These are phyloP conservation scores for Fusarium odoratissimum DNA, from an alignment of 2,329 filamentous ascomycete genomes.

Conservation along the genomic window DNA sequence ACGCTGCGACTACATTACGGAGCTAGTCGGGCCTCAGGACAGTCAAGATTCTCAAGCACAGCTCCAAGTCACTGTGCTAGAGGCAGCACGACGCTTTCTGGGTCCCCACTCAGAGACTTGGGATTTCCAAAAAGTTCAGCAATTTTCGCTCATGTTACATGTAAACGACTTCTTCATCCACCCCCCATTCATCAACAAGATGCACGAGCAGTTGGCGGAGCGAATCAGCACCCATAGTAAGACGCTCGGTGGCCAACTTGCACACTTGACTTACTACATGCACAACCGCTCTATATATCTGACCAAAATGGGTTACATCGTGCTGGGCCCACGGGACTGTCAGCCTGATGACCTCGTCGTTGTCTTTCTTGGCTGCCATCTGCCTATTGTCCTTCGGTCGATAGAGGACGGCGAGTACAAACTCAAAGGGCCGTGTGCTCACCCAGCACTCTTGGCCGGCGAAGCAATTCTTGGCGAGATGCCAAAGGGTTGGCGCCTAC, in stretches of 20 bases:
- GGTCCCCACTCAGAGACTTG: not conserved
- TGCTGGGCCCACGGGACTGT: not conserved
- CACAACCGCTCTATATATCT: constrained; percentile 1
- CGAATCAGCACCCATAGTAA: not conserved
- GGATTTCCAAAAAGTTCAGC: not conserved
- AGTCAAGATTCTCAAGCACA: not conserved
- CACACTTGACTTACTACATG: not conserved
- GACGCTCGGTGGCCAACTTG: not conserved
- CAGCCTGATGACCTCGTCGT: not conserved
- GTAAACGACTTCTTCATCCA: not conserved
- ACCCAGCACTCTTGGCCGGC: not conserved
- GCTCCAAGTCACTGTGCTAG: not conserved
- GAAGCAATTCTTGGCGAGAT: constrained; percentile 1
- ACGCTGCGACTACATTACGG: constrained; percentile 1
- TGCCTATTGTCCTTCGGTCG: not conserved
- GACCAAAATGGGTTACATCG: not conserved
- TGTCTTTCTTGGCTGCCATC: constrained; percentile 1
- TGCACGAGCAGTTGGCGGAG: not conserved
- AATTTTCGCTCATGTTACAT: not conserved
- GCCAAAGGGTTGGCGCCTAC: not conserved
- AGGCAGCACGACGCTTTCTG: not conserved
- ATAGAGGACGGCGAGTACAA: not conserved
- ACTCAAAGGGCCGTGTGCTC: not conserved
- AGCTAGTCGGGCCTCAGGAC: not conserved
- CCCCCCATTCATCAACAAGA: not conserved